These are phyloP conservation scores for Tulasnella calospora DNA, from an alignment of 768 basidiomycete species.

Conservation along the genomic window DNA sequence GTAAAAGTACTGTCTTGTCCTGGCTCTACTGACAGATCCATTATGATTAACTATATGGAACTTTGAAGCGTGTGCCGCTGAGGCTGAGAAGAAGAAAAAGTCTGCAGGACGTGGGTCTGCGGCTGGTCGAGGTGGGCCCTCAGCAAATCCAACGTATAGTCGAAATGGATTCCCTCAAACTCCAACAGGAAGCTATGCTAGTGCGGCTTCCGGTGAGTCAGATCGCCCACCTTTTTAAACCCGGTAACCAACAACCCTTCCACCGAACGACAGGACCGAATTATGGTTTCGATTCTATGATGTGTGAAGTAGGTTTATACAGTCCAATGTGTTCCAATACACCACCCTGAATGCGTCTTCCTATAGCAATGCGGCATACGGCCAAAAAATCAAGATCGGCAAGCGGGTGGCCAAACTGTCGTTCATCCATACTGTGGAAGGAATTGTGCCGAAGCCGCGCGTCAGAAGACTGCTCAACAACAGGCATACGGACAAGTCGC, in stretches of 20 bases:
- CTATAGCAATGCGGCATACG: not conserved
- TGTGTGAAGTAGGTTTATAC: not conserved
- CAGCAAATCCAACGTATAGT: not conserved
- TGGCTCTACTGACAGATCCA: not conserved
- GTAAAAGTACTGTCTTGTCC: not conserved
- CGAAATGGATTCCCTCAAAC: not conserved
- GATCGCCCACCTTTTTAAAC: not conserved
- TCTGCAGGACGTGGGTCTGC: not conserved
- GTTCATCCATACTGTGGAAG: not conserved
- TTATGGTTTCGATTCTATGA: not conserved
- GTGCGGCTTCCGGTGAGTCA: not conserved
- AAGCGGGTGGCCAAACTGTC: not conserved
- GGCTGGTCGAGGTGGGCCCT: not conserved
- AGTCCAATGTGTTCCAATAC: not conserved
- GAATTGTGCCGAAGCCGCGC: not conserved
- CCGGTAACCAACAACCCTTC: not conserved
- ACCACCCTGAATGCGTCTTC: not conserved
- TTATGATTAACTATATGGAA: not conserved
- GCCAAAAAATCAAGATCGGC: not conserved
- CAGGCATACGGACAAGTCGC: not conserved
- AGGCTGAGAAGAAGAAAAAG: not conserved
- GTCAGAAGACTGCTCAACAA: not conserved
- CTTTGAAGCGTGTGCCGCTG: not conserved
- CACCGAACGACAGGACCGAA: not conserved
- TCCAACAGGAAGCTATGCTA: not conserved